phyloP scores from a whole-genome alignment of 345 rosid species.

The Physaria fendleri region DNA sequence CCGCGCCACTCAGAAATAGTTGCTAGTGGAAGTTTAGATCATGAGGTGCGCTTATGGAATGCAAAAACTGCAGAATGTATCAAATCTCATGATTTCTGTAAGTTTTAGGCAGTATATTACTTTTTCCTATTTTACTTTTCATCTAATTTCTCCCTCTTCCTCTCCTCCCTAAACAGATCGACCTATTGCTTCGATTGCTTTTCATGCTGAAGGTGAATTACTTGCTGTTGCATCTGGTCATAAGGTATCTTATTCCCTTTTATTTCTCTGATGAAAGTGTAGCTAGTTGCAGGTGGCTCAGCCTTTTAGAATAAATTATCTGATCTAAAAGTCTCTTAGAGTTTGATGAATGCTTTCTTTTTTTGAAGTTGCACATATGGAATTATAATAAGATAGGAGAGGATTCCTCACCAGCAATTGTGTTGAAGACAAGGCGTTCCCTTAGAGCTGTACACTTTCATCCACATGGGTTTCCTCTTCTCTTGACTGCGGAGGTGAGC shows the following conservation, averaged over 20 bases:
- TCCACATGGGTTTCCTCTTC: constrained; percentile 73
- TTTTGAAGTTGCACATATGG: constrained; percentile 63
- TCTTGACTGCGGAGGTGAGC: constrained; percentile 83
- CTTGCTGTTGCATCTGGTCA: constrained; percentile 88
- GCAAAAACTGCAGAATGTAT: constrained; percentile 64
- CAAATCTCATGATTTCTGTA: constrained; percentile 74
- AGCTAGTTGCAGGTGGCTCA: not conserved
- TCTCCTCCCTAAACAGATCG: constrained; percentile 37
- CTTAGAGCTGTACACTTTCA: constrained; percentile 84
- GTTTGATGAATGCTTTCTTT: constrained; percentile 10
- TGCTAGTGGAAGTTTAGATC: constrained; percentile 91
- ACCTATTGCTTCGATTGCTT: constrained; percentile 87
- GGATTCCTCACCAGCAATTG: constrained; percentile 51
- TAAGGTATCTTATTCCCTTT: constrained; percentile 44
- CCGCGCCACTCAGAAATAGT: constrained; percentile 65
- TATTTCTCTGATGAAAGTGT: not conserved
- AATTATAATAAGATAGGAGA: constrained; percentile 59
- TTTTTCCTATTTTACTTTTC: not conserved
- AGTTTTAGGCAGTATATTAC: constrained; percentile 1
- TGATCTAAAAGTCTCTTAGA: not conserved
- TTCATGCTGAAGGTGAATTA: constrained; percentile 72
- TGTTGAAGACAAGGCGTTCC: constrained; percentile 71
- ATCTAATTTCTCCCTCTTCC: not conserved
- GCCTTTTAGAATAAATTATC: not conserved
- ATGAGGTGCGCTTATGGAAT: constrained; percentile 79